Percentiles rank a stretch among this genome's conserved stretches.
These are phyloP conservation scores for Cladosporium sp. DNA, from an alignment of 2,329 filamentous ascomycete species.

Conservation along the genomic window DNA sequence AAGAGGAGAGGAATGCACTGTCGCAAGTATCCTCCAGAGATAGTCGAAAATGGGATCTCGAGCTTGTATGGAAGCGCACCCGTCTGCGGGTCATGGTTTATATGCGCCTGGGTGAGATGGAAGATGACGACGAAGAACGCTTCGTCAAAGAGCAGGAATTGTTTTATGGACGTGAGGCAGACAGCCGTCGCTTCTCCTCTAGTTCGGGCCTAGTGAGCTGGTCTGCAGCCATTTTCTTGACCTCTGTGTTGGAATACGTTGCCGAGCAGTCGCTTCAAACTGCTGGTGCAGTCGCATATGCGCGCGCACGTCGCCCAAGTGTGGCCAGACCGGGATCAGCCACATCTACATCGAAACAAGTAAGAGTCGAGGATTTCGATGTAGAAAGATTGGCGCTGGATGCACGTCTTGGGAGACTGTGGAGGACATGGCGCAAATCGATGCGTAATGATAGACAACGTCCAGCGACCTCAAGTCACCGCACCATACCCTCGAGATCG, in stretches of 20 bases:
- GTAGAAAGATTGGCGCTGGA: constrained; percentile 92
- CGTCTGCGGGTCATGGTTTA: constrained; percentile 97
- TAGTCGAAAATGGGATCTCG: constrained; percentile 73
- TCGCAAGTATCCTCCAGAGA: constrained; percentile 20
- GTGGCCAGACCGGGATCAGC: constrained; percentile 23
- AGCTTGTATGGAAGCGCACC: constrained; percentile 89
- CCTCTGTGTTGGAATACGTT: constrained; percentile 89
- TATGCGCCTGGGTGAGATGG: constrained; percentile 90
- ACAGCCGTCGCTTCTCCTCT: constrained; percentile 46
- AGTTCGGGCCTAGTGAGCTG: constrained; percentile 64
- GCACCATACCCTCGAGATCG: background rate
- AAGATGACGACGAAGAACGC: constrained; percentile 93
- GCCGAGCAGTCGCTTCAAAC: constrained; percentile 87
- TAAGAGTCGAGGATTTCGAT: constrained; percentile 72
- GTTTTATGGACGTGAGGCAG: constrained; percentile 50
- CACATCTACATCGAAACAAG: background rate
- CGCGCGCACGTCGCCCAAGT: constrained; percentile 48
- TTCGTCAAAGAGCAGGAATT: constrained; percentile 78
- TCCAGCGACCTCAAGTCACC: constrained; percentile 4
- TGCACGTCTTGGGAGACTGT: constrained; percentile 79
- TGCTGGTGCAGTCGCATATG: constrained; percentile 77
- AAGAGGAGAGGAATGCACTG: constrained; percentile 47
- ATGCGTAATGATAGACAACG: constrained; percentile 45
- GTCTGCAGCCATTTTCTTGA: constrained; percentile 90
- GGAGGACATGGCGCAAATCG: constrained; percentile 93